A percentile compares a stretch with the other conserved stretches of the same genome.
phyloP scores from a whole-genome alignment of 257 asterid species.

The Salvia miltiorrhiza region DNA sequence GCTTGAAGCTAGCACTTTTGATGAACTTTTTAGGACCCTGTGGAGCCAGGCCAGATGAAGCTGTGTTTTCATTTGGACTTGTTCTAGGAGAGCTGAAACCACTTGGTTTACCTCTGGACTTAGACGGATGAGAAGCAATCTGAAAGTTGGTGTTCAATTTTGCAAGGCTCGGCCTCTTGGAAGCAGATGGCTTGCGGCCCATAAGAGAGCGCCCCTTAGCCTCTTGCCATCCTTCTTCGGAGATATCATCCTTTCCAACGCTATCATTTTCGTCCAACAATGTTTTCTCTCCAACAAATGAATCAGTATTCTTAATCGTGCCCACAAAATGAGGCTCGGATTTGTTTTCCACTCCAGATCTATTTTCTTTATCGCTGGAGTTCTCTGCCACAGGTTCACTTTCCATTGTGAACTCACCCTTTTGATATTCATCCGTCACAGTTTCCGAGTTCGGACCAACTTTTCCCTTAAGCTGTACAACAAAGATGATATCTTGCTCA shows the following conservation, averaged over 20 bases:
- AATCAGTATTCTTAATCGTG: slow-evolving; percentile 31
- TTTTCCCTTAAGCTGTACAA: slow-evolving; percentile 62
- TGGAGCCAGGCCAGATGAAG: slow-evolving; percentile 40
- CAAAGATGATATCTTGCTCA: slow-evolving; percentile 21
- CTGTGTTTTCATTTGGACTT: slow-evolving; percentile 39
- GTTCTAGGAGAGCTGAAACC: slow-evolving; percentile 54
- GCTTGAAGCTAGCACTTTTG: slow-evolving; percentile 60
- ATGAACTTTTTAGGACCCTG: slow-evolving; percentile 41
- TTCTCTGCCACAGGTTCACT: slow-evolving; percentile 47
- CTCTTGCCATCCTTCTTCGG: slow-evolving; percentile 95
- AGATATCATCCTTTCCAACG: slow-evolving; percentile 42
- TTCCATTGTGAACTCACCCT: slow-evolving; percentile 44
- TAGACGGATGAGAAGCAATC: slow-evolving; percentile 50
- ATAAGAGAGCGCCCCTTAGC: slow-evolving; percentile 71
- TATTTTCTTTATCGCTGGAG: slow-evolving; percentile 60
- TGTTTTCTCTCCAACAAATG: slow-evolving; percentile 24
- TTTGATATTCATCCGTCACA: slow-evolving; percentile 41
- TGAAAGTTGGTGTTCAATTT: slow-evolving; percentile 67
- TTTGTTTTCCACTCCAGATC: slow-evolving; percentile 45
- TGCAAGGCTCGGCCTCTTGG: slow-evolving; percentile 70
- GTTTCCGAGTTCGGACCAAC: slow-evolving; percentile 53
- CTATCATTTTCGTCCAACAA: slow-evolving; percentile 38
- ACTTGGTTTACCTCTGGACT: slow-evolving; percentile 45
- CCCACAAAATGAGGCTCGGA: slow-evolving; percentile 35
- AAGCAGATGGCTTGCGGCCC: slow-evolving; percentile 58